A percentile compares a stretch with the other conserved stretches of the same genome.
Conservation (phyloP, 2,329 filamentous ascomycete species). For the Coniella lustricola region DNA sequence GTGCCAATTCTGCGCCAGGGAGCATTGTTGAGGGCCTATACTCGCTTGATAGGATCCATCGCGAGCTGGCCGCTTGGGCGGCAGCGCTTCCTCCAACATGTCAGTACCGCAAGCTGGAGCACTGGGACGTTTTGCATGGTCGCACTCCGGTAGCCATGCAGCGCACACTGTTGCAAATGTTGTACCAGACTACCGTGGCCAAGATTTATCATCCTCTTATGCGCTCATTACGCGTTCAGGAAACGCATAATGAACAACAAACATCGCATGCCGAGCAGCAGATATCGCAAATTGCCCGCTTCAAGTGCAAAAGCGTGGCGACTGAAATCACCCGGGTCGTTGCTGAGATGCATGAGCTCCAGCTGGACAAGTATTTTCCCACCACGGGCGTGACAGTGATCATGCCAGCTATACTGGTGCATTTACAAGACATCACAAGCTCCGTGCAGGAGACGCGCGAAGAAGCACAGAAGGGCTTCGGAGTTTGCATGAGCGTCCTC, state of each 20-base stretch:
- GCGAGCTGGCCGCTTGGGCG: conserved; percentile 72
- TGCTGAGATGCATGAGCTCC: conserved; percentile 63
- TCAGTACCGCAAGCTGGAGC: conserved; percentile 53
- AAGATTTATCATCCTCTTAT: conserved; percentile 89
- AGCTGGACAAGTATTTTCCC: conserved; percentile 72
- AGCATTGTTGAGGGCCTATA: conserved; percentile 32
- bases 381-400: conserved; percentile 89
- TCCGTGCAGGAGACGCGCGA: conserved; percentile 64
- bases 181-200: conserved; percentile 86
- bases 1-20: conserved; percentile 52
- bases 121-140: conserved; percentile 52
- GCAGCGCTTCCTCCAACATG: conserved; percentile 64
- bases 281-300: conserved; percentile 52
- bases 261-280: conserved; percentile 25
- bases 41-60: conserved; percentile 71
- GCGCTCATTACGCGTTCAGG: conserved; percentile 44
- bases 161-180: conserved; percentile 83
- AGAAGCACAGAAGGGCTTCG: conserved; percentile 72
- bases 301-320: conserved; percentile 76
- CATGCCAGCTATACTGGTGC: conserved; percentile 87
- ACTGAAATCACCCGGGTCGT: conserved; percentile 81
- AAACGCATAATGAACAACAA: conserved; percentile 27
- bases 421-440: conserved; percentile 86
- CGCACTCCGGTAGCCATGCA: conserved; percentile 60
- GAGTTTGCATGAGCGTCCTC: conserved; percentile 88